Base-by-base conservation (phyloP, 2,329 filamentous ascomycete species). In the Epichloe scottii region DNA sequence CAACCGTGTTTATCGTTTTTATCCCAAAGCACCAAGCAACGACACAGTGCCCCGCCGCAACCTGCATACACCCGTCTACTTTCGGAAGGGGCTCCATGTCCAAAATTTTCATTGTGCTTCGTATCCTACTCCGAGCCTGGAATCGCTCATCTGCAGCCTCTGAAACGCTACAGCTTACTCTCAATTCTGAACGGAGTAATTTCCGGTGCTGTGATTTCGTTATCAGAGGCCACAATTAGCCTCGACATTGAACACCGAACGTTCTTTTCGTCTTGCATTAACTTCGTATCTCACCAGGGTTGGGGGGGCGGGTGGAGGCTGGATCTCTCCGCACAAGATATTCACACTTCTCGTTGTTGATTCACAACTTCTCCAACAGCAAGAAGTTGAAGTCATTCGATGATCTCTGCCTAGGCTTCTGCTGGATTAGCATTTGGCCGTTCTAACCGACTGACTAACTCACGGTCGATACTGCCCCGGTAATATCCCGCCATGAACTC, bases 401-500 rank as follows among this genome's bases (percentile, higher is more conserved):
- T 42, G 46, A n/a, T 23, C 35, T 40, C 14, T n/a, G 5, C 33
- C 19, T 23, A 33, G 33, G 33, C 40, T 19, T 14, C 33, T 21
- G 40, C 40, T 15, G 41, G 17, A 15, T 33, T n/a, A 8, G 26
- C 17, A 11, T 19, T 33, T 44, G 48, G 38, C 23, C 48, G 6
- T 14, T 37, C 15, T 17, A 3, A 43, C 39, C 40, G 7, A 37
- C 39, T 35, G 14, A n/a, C n/a, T 15, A 21, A 15, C 26, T 33
- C 11, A 38, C 30, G 17, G 30, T 30, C n/a, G 15, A 21, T 17
- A 30, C 23, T 39, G n/a, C 21, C n/a, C 40, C 4, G 15, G 19
- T 17, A 15, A 21, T 34, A 48, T 23, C 23, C 41, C 26, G 52
- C 50, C 50, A 59, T 59, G 57, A 52, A 50, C 38, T 40, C 37